Evolutionary conservation across 352 stramenopile species (phyloP).

Genomic region (Phytophthora pinifolia): DNA sequence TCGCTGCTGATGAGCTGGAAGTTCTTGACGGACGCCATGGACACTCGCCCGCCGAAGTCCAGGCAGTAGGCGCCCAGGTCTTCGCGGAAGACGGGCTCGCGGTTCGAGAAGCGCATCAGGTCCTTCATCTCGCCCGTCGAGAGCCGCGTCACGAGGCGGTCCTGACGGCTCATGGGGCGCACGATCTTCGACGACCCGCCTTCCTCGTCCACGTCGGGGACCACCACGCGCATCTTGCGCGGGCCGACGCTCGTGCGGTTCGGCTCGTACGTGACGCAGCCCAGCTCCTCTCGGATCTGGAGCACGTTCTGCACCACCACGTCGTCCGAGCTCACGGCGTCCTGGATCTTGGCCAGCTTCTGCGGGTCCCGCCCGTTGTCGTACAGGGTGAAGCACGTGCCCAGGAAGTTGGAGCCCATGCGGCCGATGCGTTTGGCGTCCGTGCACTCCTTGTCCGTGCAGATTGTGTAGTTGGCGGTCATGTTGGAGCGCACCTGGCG

Average conservation of each 20-base stretch:
- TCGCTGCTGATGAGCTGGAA: slow-evolving; percentile 88
- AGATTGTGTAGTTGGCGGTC: slow-evolving; percentile 88
- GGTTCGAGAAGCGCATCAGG: slow-evolving; percentile 88
- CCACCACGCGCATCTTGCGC: slow-evolving; percentile 85
- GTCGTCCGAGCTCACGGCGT: slow-evolving; percentile 73
- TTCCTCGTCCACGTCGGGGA: slow-evolving; percentile 82
- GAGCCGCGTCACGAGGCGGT: slow-evolving; percentile 78
- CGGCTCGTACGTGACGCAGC: slow-evolving; percentile 85
- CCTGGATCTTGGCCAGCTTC: slow-evolving; percentile 87
- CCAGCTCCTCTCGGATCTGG: slow-evolving; percentile 85
- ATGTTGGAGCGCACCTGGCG: slow-evolving; percentile 88
- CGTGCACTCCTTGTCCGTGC: slow-evolving; percentile 78
- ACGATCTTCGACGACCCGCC: slow-evolving; percentile 81
- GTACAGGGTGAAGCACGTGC: slow-evolving; percentile 86
- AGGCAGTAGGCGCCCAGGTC: slow-evolving; percentile 86
- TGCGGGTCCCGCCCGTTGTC: slow-evolving; percentile 88
- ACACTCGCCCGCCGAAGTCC: slow-evolving; percentile 85
- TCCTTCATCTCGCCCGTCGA: slow-evolving; percentile 73
- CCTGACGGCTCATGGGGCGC: slow-evolving; percentile 81
- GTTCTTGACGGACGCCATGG: slow-evolving; percentile 88
- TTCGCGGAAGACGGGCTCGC: slow-evolving; percentile 83
- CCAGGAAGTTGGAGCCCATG: slow-evolving; percentile 89
- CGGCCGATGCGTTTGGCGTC: slow-evolving; percentile 77
- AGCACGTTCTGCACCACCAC: slow-evolving; percentile 76
- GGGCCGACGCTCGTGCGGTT: slow-evolving; percentile 86